Evolutionary conservation across 1,284 basidiomycete genomes (phyloP), one percentile per base, ranked within the genome.

Genomic region (Irpex sp.): DNA sequence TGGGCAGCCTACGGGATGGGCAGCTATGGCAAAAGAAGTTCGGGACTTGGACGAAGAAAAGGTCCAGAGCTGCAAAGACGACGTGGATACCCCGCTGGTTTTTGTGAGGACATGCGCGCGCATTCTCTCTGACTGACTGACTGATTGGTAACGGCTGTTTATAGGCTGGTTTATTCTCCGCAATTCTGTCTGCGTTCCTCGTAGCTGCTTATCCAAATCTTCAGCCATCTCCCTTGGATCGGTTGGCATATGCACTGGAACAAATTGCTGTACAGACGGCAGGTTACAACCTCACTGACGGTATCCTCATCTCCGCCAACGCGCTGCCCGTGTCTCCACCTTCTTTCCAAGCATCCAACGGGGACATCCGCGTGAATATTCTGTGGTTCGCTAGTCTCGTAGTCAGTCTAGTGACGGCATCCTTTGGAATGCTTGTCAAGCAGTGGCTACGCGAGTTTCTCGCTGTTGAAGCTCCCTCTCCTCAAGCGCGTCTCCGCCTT

Each of bases 311-410:
- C 40, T 44, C 40, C 15, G 8, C 40, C 8, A 44, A 9, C 40
- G 15, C 15, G 11, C 15, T 44, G 15, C 15, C 40, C 40, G 8
- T 15, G 2, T 44, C 40, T 15, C 40, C 15, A 9, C 40, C 40
- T 44, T 5, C 40, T 44, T 44, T 44, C 40, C 40, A 44, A 44
- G 40, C 40, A 15, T 44, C 40, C 40, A 44, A 44, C 40, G 40
- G 15, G 40, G 40, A 44, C 19, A 26, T 58, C 4, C 47, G 52
- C 0, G 31, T 65, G 40, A 66, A 65, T 36, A 48, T 55, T 2
- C 59, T 68, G 6, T 68, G 67, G 65, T 65, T 68, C 54, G 13
- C 54, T 9, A 62, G 63, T 11, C 44, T 68, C 0, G 63, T 68
- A 2, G 38, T 66, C 62, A 66, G 65, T 48, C 58, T 68, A 0